Evolutionary conservation across 345 rosid genomes (phyloP).

Genomic region (Eucalyptus regnans): DNA sequence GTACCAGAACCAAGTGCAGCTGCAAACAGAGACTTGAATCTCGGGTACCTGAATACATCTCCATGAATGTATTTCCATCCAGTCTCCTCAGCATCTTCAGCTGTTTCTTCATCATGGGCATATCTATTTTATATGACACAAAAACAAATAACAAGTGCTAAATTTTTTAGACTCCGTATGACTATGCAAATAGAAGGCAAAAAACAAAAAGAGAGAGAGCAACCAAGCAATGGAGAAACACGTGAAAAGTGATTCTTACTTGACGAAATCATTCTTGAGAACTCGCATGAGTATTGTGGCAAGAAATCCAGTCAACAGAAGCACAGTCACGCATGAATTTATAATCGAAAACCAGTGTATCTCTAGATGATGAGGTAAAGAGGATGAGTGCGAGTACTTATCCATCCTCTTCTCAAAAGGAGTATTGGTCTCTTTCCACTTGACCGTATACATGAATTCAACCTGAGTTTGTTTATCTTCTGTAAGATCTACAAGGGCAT

Average conservation of each 20-base stretch:
- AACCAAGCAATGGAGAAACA: background rate
- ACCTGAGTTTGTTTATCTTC: constrained; percentile 34
- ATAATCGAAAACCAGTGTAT: constrained; percentile 55
- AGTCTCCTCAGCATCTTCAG: constrained; percentile 48
- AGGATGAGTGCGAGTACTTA: constrained; percentile 37
- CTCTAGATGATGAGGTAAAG: constrained; percentile 44
- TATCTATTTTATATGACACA: constrained; percentile 4
- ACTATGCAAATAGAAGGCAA: background rate
- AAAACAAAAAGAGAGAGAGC: background rate
- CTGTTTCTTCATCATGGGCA: constrained; percentile 51
- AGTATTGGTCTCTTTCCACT: constrained; percentile 43
- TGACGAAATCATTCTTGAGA: constrained; percentile 47
- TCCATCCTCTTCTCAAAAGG: constrained; percentile 51
- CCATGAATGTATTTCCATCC: constrained; percentile 64
- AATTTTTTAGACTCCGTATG: background rate
- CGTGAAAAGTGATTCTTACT: constrained; percentile 12
- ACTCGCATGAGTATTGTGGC: constrained; percentile 56
- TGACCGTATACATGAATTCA: constrained; percentile 36
- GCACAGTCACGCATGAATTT: constrained; percentile 49
- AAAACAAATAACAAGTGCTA: background rate
- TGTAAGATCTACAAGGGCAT: constrained; percentile 27
- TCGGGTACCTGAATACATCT: constrained; percentile 46
- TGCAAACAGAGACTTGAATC: constrained; percentile 29
- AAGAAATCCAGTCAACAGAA: constrained; percentile 50
- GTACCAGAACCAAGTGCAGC: constrained; percentile 49